phyloP scores from a whole-genome alignment of 1,139 yeast genomes.

The Zygoascus meyerae region DNA sequence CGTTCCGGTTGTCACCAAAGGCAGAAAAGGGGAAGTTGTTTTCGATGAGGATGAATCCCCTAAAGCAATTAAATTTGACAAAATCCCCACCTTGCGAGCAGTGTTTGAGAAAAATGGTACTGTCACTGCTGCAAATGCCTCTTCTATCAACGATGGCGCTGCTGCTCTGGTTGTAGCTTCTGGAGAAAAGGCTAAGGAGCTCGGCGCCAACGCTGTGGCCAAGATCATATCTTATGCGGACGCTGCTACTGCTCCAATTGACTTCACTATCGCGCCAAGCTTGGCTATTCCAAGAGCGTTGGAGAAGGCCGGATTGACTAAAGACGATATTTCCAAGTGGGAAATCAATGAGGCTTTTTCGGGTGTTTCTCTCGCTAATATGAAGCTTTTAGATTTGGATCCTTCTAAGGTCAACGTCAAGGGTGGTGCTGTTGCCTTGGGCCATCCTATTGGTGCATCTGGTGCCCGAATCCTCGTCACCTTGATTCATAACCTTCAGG shows the following conservation, averaged over 20 bases:
- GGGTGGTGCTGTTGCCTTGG: constrained; percentile 96
- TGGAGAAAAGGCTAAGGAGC: constrained; percentile 61
- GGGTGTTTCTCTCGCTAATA: constrained; percentile 85
- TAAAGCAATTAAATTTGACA: constrained; percentile 60
- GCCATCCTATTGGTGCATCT: constrained; percentile 93
- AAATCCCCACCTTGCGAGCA: constrained; percentile 68
- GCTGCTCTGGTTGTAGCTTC: constrained; percentile 83
- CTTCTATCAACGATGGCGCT: constrained; percentile 90
- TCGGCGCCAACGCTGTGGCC: constrained; percentile 62
- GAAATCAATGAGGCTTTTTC: constrained; percentile 94
- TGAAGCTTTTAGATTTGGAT: constrained; percentile 59
- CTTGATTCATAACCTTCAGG: constrained; percentile 61
- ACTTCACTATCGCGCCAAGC: constrained; percentile 91
- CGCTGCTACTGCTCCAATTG: constrained; percentile 86
- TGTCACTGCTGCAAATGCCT: constrained; percentile 91
- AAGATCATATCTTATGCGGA: constrained; percentile 86
- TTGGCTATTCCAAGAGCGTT: constrained; percentile 86
- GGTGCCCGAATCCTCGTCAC: constrained; percentile 91
- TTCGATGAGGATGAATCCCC: constrained; percentile 64
- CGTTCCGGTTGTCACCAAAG: constrained; percentile 50
- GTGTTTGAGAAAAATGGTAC: constrained; percentile 89
- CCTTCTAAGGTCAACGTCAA: constrained; percentile 71
- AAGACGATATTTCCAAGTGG: constrained; percentile 53
- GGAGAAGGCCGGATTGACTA: constrained; percentile 45
- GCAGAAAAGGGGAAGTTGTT: constrained; percentile 45